Base-by-base conservation (phyloP, 164 flowering plant species). In the Stephania japonica region DNA sequence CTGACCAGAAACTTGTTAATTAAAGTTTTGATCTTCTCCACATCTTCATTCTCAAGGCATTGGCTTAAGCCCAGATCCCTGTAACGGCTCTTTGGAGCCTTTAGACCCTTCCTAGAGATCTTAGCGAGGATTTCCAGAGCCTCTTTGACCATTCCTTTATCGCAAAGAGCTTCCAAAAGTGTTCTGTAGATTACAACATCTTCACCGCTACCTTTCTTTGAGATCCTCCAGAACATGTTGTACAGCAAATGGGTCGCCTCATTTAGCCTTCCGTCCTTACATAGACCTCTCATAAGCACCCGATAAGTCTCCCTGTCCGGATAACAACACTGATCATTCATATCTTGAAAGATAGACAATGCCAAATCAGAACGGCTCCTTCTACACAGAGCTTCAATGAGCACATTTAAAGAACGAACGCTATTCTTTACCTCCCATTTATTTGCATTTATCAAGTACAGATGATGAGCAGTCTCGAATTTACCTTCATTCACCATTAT, bases 221-320 rank as follows among this genome's bases (percentile, higher is more conserved):
- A 70, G 10, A 70, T 70, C 43, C 47, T 53, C 72, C 72, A 49
- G 32, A 70, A 70, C 72, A 70, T 70, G 3, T 62, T 50, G 43
- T 70, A 70, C 42, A 70, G 24, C 42, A 70, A 53, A 70, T 50
- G 72, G 65, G 65, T 70, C 7, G 72, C 72, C n/a, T 70, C 72
- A 4, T 70, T 50, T 26, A 70, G 44, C 11, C 65, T 70, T 50
- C 65, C 43, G 14, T 70, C 72, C 12, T 70, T 44, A 50, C 72
- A 70, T 10, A 70, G 21, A 53, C 72, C 72, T n/a, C 23, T 56
- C 72, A 70, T 70, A 27, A 70, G 21, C 21, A 70, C 19, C 62
- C 11, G 43, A 53, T 70, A 70, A 7, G 65, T 70, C 14, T 70
- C 65, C 12, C 65, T 70, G 21, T 70, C 72, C 42, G 65, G 72